Evolutionary conservation across 1,284 basidiomycete genomes (phyloP).

Genomic region (Tilletia setariae): DNA sequence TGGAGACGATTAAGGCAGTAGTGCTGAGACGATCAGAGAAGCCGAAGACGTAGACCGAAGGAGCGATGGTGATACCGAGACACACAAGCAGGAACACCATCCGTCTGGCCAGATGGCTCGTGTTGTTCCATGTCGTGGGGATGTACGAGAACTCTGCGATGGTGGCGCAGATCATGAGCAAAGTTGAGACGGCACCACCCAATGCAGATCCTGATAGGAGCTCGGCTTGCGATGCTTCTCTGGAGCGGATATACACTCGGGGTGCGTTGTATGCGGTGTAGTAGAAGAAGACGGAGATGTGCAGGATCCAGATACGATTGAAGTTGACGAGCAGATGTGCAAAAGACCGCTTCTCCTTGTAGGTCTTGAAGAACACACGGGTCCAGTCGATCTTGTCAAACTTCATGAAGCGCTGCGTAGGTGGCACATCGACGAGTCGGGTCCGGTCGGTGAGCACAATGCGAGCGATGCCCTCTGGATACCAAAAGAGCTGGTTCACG

Average conservation of each 20-base stretch:
- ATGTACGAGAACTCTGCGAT: conserved; percentile 53
- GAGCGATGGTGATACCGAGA: conserved; percentile 49
- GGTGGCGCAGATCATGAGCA: conserved; percentile 52
- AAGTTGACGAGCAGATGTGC: conserved; percentile 54
- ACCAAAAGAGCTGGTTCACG: conserved; percentile 99
- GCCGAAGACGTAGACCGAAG: conserved; percentile 51
- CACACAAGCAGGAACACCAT: conserved; percentile 51
- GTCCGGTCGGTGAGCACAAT: conserved; percentile 81
- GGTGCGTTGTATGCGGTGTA: conserved; percentile 74
- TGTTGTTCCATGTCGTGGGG: conserved; percentile 54
- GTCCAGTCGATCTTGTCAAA: conserved; percentile 55
- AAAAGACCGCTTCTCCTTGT: conserved; percentile 53
- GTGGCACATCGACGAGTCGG: conserved; percentile 60
- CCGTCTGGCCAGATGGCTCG: conserved; percentile 49
- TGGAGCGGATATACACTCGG: conserved; percentile 69
- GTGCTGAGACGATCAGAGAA: conserved; percentile 39
- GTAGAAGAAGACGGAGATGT: conserved; percentile 54
- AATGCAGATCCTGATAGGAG: conserved; percentile 48
- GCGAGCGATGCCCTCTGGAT: conserved; percentile 93
- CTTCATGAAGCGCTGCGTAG: conserved; percentile 54
- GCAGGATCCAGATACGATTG: conserved; percentile 55
- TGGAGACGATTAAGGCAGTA: conserved; percentile 40
- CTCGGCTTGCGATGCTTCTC: conserved; percentile 39
- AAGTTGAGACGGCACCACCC: conserved; percentile 51
- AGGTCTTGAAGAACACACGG: conserved; percentile 54